Base-by-base conservation (phyloP, 495 filamentous ascomycete genomes). In the Lophiostoma macrostomum region DNA sequence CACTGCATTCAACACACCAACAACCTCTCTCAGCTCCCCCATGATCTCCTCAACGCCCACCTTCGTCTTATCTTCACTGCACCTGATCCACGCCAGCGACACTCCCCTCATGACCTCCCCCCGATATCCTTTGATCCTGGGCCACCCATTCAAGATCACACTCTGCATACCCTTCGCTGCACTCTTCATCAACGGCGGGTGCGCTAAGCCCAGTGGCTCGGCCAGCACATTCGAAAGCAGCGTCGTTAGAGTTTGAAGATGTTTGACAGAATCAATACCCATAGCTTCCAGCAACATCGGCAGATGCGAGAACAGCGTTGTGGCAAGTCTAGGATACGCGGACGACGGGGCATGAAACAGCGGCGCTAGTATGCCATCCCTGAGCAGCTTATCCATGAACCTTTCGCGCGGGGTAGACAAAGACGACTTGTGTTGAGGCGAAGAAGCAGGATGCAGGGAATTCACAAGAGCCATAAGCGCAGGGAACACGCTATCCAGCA, bases 221-320 rank as follows among this genome's bases (percentile, higher is more conserved):
- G 76, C 67, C 16, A 96, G 69, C 7, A 85, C 80, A 30, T 68
- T 69, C 11, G 80, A 80, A 4, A 94, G 61, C 31, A 90, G 67
- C 0, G 87, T 85, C 4, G 94, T 66, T 16, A 91, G 59, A 32
- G 85, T 78, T 74, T 82, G 80, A 13, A 96, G 77, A 64, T 96
- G 85, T 59, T 87, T 87, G 6, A 83, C 84, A 1, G 80, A 73
- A 62, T 83, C 75, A 31, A 94, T 76, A 13, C 80, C 84, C 63
- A 96, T 74, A 22, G 76, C 76, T 0, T 69, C 51, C 8, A 91
- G 47, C 1, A 91, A 60, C 3, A 61, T 55, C 0, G 58, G 36
- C 1, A 86, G 74, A 38, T 83, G 74, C 1, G 70, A 52, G 46
- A 91, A 73, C 0, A 96, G 73, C 14, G 49, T 31, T 31, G 85